These are phyloP conservation scores for Macrolepiota dolichaula DNA, from an alignment of 768 basidiomycete genomes.

Conservation along the genomic window DNA sequence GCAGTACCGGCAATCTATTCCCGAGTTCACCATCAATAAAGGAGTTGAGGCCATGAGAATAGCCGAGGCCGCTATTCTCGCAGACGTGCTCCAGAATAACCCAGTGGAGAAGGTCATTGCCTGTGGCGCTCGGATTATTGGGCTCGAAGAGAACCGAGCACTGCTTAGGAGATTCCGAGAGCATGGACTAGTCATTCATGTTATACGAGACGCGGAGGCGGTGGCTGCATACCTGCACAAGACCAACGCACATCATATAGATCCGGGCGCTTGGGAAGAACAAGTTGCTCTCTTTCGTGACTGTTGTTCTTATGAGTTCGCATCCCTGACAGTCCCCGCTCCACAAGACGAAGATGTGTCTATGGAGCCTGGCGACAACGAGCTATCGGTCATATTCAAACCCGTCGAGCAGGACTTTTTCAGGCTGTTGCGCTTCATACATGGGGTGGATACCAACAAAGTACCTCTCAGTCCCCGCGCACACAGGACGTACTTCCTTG, in stretches of 20 bases:
- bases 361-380: slow-evolving; percentile 15
- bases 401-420: slow-evolving; percentile 48
- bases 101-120: slow-evolving; percentile 61
- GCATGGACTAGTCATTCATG: slow-evolving; percentile 64
- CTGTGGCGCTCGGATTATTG: slow-evolving; percentile 76
- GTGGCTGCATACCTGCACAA: slow-evolving; percentile 62
- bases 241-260: slow-evolving; percentile 58
- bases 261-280: slow-evolving; percentile 62
- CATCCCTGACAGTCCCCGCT: slow-evolving; percentile 46
- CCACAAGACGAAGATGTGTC: slow-evolving; percentile 17
- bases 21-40: slow-evolving; percentile 53
- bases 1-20: slow-evolving; percentile 42
- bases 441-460: slow-evolving; percentile 53
- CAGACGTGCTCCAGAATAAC: slow-evolving; percentile 47
- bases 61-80: slow-evolving; percentile 59
- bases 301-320: slow-evolving; percentile 64
- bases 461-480: slow-evolving; percentile 31
- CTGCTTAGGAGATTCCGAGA: slow-evolving; percentile 49
- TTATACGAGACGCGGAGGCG: slow-evolving; percentile 65
- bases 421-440: slow-evolving; percentile 71
- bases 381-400: slow-evolving; percentile 19
- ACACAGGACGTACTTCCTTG: slow-evolving; percentile 65
- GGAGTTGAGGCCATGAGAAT: slow-evolving; percentile 74
- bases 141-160: slow-evolving; percentile 60
- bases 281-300: slow-evolving; percentile 62